phyloP scores from a whole-genome alignment of 495 filamentous ascomycete genomes.

The Hyaloscypha bicolor region DNA sequence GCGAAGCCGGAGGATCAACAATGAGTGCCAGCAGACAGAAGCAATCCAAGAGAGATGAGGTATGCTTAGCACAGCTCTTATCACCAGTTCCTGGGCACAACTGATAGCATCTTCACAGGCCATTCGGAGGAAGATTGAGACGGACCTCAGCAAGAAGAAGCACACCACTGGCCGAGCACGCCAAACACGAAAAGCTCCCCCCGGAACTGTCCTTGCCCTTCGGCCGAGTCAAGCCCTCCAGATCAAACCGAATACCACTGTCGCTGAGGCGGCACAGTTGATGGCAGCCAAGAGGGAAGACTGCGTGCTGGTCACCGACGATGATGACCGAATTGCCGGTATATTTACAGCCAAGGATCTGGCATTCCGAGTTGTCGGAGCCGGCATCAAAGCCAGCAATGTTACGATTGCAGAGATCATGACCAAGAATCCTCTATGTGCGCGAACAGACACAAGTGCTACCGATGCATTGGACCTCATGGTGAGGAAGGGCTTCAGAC shows the following conservation, averaged over 20 bases:
- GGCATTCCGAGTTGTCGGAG: conserved; percentile 93
- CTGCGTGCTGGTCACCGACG: conserved; percentile 98
- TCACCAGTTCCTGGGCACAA: neutral
- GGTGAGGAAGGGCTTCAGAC: conserved; percentile 96
- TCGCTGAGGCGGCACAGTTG: conserved; percentile 94
- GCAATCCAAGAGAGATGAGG: conserved; percentile 98
- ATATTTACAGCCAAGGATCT: conserved; percentile 99
- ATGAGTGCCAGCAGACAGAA: conserved; percentile 88
- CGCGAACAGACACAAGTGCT: conserved; percentile 94
- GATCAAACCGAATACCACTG: conserved; percentile 93
- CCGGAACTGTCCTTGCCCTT: conserved; percentile 91
- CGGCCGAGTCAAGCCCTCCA: conserved; percentile 95
- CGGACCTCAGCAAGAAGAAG: conserved; percentile 97
- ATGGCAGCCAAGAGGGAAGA: conserved; percentile 99
- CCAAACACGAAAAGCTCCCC: conserved; percentile 88
- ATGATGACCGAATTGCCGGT: conserved; percentile 95
- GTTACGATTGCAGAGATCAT: conserved; percentile 97
- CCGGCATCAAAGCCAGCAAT: conserved; percentile 85
- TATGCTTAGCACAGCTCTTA: conserved; percentile 46
- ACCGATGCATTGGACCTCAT: conserved; percentile 97
- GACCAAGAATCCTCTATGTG: conserved; percentile 98
- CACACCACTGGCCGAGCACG: conserved; percentile 73
- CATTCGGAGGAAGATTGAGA: conserved; percentile 95
- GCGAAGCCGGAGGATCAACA: conserved; percentile 72
- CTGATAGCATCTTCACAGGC: conserved; percentile 60